Evolutionary conservation across 495 filamentous ascomycete genomes (phyloP).

Genomic region (Recurvomyces mirabilis): DNA sequence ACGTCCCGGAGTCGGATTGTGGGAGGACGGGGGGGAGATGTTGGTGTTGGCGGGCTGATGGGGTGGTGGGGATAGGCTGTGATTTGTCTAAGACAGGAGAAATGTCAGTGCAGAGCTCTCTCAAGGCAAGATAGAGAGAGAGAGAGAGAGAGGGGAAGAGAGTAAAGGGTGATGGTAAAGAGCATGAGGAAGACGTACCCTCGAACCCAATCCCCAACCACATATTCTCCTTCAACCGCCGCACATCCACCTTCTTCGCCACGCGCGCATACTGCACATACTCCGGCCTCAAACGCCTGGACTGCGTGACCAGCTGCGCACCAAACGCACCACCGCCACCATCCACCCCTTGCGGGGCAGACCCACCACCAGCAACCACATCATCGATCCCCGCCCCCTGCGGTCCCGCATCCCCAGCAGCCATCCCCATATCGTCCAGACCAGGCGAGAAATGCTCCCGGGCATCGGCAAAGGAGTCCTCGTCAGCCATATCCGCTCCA

Average conservation of each 20-base stretch:
- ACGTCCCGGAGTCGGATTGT: conserved; percentile 32
- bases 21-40: conserved; percentile 15
- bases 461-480: conserved; percentile 81
- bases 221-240: conserved; percentile 87
- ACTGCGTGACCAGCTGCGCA: conserved; percentile 85
- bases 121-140: not conserved
- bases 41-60: conserved; percentile 25
- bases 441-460: conserved; percentile 77
- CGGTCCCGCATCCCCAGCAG: conserved; percentile 19
- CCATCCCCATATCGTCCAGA: conserved; percentile 39
- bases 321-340: conserved; percentile 55
- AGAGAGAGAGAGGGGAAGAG: not conserved
- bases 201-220: conserved; percentile 77
- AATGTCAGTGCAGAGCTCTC: not conserved
- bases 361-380: not conserved
- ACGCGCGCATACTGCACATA: conserved; percentile 94
- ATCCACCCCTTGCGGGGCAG: conserved; percentile 32
- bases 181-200: conserved; percentile 21
- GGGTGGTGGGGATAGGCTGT: conserved; percentile 1
- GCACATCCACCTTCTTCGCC: conserved; percentile 98
- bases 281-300: conserved; percentile 69
- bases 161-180: not conserved
- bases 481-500: conserved; percentile 67
- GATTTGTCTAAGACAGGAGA: conserved; percentile 9
- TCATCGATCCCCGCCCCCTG: conserved; percentile 2